These are phyloP conservation scores for Calendula officinalis DNA, from an alignment of 129 eudicot species.

Conservation along the genomic window DNA sequence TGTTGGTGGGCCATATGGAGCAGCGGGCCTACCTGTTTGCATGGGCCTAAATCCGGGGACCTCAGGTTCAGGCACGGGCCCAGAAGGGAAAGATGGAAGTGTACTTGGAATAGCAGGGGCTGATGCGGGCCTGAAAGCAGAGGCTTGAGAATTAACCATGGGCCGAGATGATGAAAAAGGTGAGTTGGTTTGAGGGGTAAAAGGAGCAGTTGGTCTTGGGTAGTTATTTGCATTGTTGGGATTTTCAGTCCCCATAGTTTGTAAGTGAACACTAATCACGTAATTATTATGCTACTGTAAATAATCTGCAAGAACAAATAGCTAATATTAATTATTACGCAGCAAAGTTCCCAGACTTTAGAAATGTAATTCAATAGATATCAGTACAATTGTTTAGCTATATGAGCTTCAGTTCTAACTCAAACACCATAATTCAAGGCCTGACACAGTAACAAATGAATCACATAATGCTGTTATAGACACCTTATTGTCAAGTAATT, in stretches of 20 bases:
- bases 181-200: constrained; percentile 53
- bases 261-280: constrained; percentile 26
- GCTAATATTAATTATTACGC: background rate
- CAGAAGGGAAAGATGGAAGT: constrained; percentile 49
- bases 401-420: constrained; percentile 14
- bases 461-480: background rate
- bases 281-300: constrained; percentile 24
- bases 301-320: constrained; percentile 34
- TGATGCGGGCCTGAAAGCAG: constrained; percentile 52
- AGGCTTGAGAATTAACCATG: constrained; percentile 53
- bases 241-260: constrained; percentile 79
- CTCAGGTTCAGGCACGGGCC: constrained; percentile 44
- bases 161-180: constrained; percentile 71
- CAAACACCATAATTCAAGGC: background rate
- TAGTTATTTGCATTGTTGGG: constrained; percentile 54
- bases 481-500: background rate
- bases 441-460: background rate
- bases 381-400: background rate
- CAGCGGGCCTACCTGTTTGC: constrained; percentile 42
- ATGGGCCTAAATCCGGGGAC: constrained; percentile 52
- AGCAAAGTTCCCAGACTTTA: constrained; percentile 3
- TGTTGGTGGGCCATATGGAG: constrained; percentile 61
- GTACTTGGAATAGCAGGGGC: constrained; percentile 32
- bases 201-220: constrained; percentile 63
- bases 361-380: background rate